Evolutionary conservation across 164 flowering plant genomes (phyloP).

Genomic region (Tinospora cordifolia): DNA sequence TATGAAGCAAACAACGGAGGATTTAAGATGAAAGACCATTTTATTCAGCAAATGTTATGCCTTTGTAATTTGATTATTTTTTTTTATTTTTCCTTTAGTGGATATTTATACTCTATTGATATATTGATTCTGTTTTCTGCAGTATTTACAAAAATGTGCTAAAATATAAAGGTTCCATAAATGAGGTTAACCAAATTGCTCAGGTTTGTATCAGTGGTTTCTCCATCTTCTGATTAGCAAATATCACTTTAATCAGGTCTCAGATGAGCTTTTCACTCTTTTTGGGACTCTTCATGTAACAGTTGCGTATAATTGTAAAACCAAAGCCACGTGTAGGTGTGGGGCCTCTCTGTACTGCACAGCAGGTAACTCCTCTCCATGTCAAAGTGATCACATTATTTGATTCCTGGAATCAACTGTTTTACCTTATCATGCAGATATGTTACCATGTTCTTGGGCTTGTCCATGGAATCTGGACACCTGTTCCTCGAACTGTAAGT

Average conservation of each 20-base stretch:
- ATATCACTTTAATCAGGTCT: background rate
- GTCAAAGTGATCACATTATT: background rate
- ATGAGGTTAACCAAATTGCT: constrained; percentile 86
- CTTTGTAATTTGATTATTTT: background rate
- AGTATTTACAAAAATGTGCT: constrained; percentile 67
- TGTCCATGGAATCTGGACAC: constrained; percentile 98
- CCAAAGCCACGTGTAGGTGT: constrained; percentile 74
- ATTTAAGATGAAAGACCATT: background rate
- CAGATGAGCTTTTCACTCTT: background rate
- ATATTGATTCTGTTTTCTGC: constrained; percentile 21
- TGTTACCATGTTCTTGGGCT: constrained; percentile 97
- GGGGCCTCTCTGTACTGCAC: constrained; percentile 81
- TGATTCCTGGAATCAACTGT: constrained; percentile 6
- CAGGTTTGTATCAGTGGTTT: constrained; percentile 53
- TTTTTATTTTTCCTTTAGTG: background rate
- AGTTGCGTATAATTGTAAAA: constrained; percentile 83
- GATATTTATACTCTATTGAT: background rate
- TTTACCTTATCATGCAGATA: constrained; percentile 44
- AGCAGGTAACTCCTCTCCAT: constrained; percentile 48
- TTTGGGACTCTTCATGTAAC: constrained; percentile 18
- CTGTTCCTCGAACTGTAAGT: constrained; percentile 85
- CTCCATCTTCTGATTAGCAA: background rate
- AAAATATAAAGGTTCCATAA: constrained; percentile 73
- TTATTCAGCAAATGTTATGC: background rate
- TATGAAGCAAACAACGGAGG: background rate